These are phyloP conservation scores for Ciborinia camelliae DNA, from an alignment of 2,329 filamentous ascomycete species.

Conservation along the genomic window DNA sequence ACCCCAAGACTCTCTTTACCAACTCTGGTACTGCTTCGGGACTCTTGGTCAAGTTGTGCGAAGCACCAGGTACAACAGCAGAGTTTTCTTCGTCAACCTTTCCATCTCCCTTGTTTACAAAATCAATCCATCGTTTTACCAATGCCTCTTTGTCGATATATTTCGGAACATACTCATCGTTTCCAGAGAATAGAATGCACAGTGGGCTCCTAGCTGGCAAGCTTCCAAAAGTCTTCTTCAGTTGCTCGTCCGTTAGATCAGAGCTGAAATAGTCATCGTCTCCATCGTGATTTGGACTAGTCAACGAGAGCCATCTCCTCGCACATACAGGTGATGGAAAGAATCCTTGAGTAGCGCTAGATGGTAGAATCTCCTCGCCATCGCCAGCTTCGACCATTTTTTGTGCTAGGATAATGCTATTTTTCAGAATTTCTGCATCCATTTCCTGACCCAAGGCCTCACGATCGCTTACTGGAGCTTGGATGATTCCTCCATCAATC, in stretches of 20 bases:
- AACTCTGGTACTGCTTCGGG: slow-evolving; percentile 47
- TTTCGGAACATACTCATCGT: slow-evolving; percentile 50
- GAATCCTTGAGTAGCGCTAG: slow-evolving; percentile 29
- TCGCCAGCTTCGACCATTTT: slow-evolving; percentile 43
- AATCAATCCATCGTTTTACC: slow-evolving; percentile 47
- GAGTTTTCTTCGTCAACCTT: slow-evolving; percentile 47
- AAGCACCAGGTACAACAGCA: slow-evolving; percentile 48
- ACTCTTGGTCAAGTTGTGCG: slow-evolving; percentile 49
- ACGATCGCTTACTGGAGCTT: slow-evolving; percentile 62
- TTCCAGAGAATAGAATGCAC: slow-evolving; percentile 48
- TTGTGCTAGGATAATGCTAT: slow-evolving; percentile 40
- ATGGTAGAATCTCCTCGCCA: slow-evolving; percentile 45
- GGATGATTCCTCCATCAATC: slow-evolving; percentile 62
- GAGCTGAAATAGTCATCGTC: slow-evolving; percentile 68
- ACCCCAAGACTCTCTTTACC: slow-evolving; percentile 48
- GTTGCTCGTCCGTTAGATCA: slow-evolving; percentile 52
- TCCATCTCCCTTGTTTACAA: slow-evolving; percentile 44
- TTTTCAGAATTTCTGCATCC: slow-evolving; percentile 38
- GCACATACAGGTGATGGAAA: slow-evolving; percentile 50
- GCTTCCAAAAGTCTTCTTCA: slow-evolving; percentile 56
- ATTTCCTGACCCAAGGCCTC: slow-evolving; percentile 48
- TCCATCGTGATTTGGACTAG: slow-evolving; percentile 51
- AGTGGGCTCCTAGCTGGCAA: slow-evolving; percentile 44
- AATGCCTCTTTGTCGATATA: slow-evolving; percentile 47
- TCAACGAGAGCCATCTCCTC: slow-evolving; percentile 55